A percentile compares a stretch with the other conserved stretches of the same genome.
Evolutionary conservation across 768 basidiomycete genomes (phyloP).

Genomic region (Cantharellus anzutake): DNA sequence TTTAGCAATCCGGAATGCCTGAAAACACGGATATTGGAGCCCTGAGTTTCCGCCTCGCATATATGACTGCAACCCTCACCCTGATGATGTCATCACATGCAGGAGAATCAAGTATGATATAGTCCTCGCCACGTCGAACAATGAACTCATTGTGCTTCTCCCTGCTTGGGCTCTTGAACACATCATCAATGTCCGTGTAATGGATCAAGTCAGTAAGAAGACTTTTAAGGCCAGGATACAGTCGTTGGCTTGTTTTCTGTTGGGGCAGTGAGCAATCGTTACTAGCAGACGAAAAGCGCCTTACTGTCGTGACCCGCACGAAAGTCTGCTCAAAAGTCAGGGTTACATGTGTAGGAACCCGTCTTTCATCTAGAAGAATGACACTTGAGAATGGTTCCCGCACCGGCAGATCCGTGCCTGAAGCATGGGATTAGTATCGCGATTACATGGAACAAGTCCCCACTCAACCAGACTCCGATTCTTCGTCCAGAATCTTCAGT

Average conservation of each 20-base stretch:
- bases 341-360: neutral
- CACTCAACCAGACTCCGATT: neutral
- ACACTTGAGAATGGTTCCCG: neutral
- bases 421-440: too few relatives aligned
- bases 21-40: neutral
- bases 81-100: neutral
- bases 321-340: slow-evolving; percentile 23
- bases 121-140: slow-evolving; percentile 47
- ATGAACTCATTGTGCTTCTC: slow-evolving; percentile 60
- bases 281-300: slow-evolving; percentile 11
- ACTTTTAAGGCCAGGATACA: slow-evolving; percentile 31
- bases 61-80: neutral
- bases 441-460: too few relatives aligned
- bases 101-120: slow-evolving; percentile 26
- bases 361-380: neutral
- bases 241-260: slow-evolving; percentile 44
- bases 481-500: neutral
- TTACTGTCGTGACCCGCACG: slow-evolving; percentile 56
- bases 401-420: too few relatives aligned
- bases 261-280: neutral
- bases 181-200: slow-evolving; percentile 66
- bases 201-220: slow-evolving; percentile 60
- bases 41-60: too few relatives aligned
- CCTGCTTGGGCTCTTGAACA: slow-evolving; percentile 42
- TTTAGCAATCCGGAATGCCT: slow-evolving; percentile 66